phyloP scores from a whole-genome alignment of 2,329 filamentous ascomycete genomes.

The Colletotrichum tropicale region DNA sequence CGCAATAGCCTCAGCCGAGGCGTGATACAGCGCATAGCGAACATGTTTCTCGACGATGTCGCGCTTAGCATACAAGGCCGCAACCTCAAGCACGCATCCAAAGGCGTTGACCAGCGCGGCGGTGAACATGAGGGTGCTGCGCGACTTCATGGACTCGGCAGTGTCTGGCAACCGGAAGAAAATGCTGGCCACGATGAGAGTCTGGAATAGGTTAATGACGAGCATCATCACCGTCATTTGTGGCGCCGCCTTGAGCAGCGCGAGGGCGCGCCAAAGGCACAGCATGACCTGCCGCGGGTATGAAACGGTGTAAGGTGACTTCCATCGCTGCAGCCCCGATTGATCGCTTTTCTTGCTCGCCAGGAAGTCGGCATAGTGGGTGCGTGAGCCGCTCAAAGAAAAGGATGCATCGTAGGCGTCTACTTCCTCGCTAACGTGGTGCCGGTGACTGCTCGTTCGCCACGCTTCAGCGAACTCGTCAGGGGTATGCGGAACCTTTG shows the following conservation, averaged over 20 bases:
- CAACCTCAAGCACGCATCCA: constrained; percentile 45
- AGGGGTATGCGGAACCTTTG: constrained; percentile 36
- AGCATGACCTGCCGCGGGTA: constrained; percentile 24
- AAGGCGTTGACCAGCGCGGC: constrained; percentile 42
- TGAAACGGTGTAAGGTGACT: constrained; percentile 25
- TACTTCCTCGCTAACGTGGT: background rate
- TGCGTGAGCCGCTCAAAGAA: background rate
- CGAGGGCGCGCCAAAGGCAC: constrained; percentile 23
- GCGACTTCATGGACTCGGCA: constrained; percentile 62
- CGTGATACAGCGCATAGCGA: constrained; percentile 34
- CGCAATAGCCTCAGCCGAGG: constrained; percentile 38
- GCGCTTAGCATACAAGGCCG: constrained; percentile 32
- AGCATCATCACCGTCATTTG: constrained; percentile 25
- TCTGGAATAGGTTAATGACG: constrained; percentile 54
- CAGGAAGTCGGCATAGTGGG: constrained; percentile 1
- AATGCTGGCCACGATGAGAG: constrained; percentile 67
- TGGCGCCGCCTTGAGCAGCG: constrained; percentile 22
- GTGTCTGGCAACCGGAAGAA: constrained; percentile 66
- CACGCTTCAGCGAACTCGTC: constrained; percentile 42
- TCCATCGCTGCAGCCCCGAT: constrained; percentile 6
- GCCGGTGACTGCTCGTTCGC: constrained; percentile 26
- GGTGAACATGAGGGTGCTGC: constrained; percentile 35
- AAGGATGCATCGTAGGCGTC: background rate
- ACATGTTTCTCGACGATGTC: constrained; percentile 36
- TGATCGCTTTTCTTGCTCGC: constrained; percentile 9